Evolutionary conservation across 768 basidiomycete species (phyloP), one percentile per base, ranked within the genome.

Genomic region (Rhodocollybia butyracea): DNA sequence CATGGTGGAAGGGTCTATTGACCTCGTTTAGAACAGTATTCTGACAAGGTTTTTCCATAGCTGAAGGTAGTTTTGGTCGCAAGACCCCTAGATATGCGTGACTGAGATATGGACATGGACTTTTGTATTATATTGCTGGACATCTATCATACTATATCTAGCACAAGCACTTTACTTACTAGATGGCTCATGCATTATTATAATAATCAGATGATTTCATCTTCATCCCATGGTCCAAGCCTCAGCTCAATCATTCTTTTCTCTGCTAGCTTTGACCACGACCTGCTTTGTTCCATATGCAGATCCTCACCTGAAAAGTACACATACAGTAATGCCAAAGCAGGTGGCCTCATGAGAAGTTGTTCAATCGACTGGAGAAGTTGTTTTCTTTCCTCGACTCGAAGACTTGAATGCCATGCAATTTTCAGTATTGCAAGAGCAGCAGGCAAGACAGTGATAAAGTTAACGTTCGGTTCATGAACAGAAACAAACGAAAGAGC

Each of bases 21-120:
- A 52, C 50, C 47, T 56, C 47, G 47, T 41, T 21, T 38, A 30
- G 55, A 22, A 5, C 52, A 22, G 30, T 36, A 27, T 57, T 54
- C 38, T 42, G 22, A 38, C 30, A 41, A 34, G 50, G 60, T 30
- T 57, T 45, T 30, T 36, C 27, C n/a, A n/a, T 50, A 77, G 77
- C 75, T 51, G 75, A 78, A 63, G 73, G 73, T 19, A 75, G 74
- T 2, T 76, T 77, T 59, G 61, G 71, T 31, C 67, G 74, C 19
- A 77, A 77, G 61, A 74, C 75, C 1, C 77, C 77, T 32, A 68
- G 73, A 34, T 57, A 58, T 19, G 24, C 38, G 39, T 41, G 60
- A 43, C 39, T 34, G 46, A 55, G 27, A 6, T 13, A 29, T 10
- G 31, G 36, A 54, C 36, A 15, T 53, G 29, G 31, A 43, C 15